These are phyloP conservation scores for Argentina anserina DNA, from an alignment of 306 rosid genomes.

Conservation along the genomic window DNA sequence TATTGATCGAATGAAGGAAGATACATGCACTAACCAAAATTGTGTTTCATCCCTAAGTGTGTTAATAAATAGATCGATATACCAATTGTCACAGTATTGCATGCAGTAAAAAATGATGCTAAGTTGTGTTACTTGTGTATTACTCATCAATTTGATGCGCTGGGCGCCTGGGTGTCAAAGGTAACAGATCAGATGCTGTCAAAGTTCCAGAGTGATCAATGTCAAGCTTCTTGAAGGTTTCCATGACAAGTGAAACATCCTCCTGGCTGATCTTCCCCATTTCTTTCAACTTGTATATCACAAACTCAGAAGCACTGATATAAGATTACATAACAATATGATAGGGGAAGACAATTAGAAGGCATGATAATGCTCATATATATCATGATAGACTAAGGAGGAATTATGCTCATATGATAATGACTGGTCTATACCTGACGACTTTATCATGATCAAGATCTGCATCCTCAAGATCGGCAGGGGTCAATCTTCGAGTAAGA, in stretches of 20 bases:
- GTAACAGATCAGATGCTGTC: conserved; percentile 58
- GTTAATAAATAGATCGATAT: not conserved
- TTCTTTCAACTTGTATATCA: conserved; percentile 75
- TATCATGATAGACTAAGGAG: not conserved
- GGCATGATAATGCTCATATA: not conserved
- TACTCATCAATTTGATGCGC: conserved; percentile 19
- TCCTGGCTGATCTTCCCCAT: conserved; percentile 70
- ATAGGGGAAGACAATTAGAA: not conserved
- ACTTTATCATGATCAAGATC: conserved; percentile 75
- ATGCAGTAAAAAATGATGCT: not conserved
- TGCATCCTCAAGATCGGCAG: conserved; percentile 68
- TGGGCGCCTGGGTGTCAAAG: conserved; percentile 8
- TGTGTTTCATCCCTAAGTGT: not conserved
- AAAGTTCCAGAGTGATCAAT: conserved; percentile 66
- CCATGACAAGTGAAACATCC: conserved; percentile 56
- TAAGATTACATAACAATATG: not conserved
- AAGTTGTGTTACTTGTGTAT: not conserved
- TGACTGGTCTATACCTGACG: conserved; percentile 44
- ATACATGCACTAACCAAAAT: not conserved
- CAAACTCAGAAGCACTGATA: conserved; percentile 65
- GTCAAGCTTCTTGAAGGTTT: conserved; percentile 55
- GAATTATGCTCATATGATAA: not conserved
- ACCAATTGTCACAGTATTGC: too few species aligned
- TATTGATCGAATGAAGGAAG: not conserved
- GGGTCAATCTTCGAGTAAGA: conserved; percentile 48